Evolutionary conservation across 2,329 filamentous ascomycete genomes (phyloP), one percentile per base, ranked within the genome.

Genomic region (Aspergillus hortae): DNA sequence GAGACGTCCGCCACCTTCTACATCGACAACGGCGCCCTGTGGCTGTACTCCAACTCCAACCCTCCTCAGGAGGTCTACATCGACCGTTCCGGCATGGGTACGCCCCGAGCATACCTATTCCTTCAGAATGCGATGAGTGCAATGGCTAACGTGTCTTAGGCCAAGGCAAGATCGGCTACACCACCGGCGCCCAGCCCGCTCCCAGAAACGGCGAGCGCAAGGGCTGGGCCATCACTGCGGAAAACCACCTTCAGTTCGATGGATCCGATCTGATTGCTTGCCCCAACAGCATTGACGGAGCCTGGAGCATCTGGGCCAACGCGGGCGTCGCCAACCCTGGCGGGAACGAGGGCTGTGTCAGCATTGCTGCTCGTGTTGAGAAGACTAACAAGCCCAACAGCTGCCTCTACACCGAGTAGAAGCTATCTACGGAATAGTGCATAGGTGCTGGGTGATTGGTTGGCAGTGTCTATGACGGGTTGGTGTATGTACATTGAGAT

Each of bases 41-140:
- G 66, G 63, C 75, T 86, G 30, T 82, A 77, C 67, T 74, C 73
- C 32, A 57, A 61, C 23, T 67, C 69, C 19, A 70, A 67, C 4
- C 70, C 68, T 42, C 67, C 69, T 2, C 82, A 85, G 70, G 67
- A 77, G 59, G 53, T 80, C 46, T 84, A 62, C 56, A 77, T 77
- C 38, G 81, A 85, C 65, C 77, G 78, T 42, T 82, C 79, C 43
- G 81, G 80, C 61, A 83, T 83, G 80, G 81, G 79, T 77, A 19
- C 19, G 19, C 19, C 19, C 19, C 19, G 3, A 19, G 19, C 3
- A 19, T 19, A 17, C 17, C 17, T 17, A 19, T 19, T 19, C 19
- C 19, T 19, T 19, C 19, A 3, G 19, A 19, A 4, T 19, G 19
- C 19, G 19, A 19, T 19, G 19, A 19, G 19, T 19, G 19, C 19